phyloP scores from a whole-genome alignment of 2,329 filamentous ascomycete genomes.

The Curvularia sp. region DNA sequence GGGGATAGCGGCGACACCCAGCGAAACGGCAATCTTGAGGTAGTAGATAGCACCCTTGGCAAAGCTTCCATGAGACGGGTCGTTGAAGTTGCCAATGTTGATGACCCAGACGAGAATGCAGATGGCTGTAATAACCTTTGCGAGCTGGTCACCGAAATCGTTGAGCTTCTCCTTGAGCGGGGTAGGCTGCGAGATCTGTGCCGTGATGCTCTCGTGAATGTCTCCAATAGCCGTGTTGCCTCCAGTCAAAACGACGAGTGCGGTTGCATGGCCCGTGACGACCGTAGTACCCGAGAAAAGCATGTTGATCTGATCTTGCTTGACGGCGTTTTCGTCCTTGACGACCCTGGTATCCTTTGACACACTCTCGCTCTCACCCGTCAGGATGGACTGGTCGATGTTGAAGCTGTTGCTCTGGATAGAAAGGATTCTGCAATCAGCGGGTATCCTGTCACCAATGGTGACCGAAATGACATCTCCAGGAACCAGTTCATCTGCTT shows the following conservation, averaged over 20 bases:
- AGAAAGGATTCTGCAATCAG: constrained; percentile 86
- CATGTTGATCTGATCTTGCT: constrained; percentile 98
- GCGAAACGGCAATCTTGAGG: constrained; percentile 97
- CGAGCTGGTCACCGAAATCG: constrained; percentile 93
- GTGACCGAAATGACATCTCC: constrained; percentile 89
- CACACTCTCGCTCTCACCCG: constrained; percentile 97
- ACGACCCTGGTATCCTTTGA: constrained; percentile 77
- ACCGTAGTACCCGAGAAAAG: constrained; percentile 98
- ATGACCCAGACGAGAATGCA: constrained; percentile 97
- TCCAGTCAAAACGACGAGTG: constrained; percentile 89
- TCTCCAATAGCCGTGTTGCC: constrained; percentile 93
- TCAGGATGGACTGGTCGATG: constrained; percentile 95
- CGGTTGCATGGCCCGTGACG: constrained; percentile 89
- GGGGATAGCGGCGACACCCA: constrained; percentile 96
- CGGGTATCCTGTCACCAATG: constrained; percentile 91
- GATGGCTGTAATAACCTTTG: constrained; percentile 98
- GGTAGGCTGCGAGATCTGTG: constrained; percentile 96
- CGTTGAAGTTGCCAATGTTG: constrained; percentile 96
- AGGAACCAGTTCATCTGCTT: constrained; percentile 96
- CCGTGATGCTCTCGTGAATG: constrained; percentile 97
- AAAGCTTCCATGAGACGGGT: constrained; percentile 91
- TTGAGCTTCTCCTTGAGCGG: constrained; percentile 98
- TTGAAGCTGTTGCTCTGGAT: constrained; percentile 98
- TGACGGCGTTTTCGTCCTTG: constrained; percentile 82
- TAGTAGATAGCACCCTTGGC: constrained; percentile 99